Base-by-base conservation (phyloP, 1,139 yeast genomes). In the Taphrina wiesneri region DNA sequence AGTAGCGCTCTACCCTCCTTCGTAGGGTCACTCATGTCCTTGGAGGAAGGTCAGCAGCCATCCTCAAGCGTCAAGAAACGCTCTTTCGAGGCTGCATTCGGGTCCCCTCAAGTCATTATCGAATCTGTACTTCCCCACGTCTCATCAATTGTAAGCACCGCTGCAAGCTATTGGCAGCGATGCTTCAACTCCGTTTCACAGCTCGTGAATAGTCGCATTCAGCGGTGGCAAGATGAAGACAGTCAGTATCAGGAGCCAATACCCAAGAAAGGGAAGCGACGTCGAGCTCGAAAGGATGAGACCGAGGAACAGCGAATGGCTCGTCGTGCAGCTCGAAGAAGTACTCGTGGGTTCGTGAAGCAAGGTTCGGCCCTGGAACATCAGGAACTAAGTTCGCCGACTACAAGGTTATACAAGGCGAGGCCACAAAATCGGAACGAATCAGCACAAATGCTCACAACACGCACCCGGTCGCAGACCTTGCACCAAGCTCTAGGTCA, bases 121-220 rank as follows among this genome's bases (percentile, higher is more conserved):
- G 59, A 36, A n/a, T 54, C 59, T 6, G 36, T 54, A 7, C 34
- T 54, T 17, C 59, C 59, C 23, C 59, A 54, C 21, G 49, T 54
- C 59, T 39, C 49, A 1, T 21, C 36, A 19, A 13, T 36, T 2
- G 21, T 54, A 30, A 36, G 36, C 13, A 25, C 32, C 15, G 59
- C 49, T n/a, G 21, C 41, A 45, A 7, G 28, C 45, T 52, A 19
- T 26, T 52, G 56, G 56, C 17, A 21, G 17, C 45, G 45, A 7
- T 34, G 41, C 45, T 5, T 23, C 36, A 13, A n/a, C 9, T 25
- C 46, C 32, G 45, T 52, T 4, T 19, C 41, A 5, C 41, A 28
- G 11, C 34, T 19, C n/a, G 43, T 52, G 6, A 34, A 11, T 23
- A n/a, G 19, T 7, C 56, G 34, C 2, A 28, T 52, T 7, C 30